These are phyloP conservation scores for Agrocybe pediades DNA, from an alignment of 768 basidiomycete genomes.

Conservation along the genomic window DNA sequence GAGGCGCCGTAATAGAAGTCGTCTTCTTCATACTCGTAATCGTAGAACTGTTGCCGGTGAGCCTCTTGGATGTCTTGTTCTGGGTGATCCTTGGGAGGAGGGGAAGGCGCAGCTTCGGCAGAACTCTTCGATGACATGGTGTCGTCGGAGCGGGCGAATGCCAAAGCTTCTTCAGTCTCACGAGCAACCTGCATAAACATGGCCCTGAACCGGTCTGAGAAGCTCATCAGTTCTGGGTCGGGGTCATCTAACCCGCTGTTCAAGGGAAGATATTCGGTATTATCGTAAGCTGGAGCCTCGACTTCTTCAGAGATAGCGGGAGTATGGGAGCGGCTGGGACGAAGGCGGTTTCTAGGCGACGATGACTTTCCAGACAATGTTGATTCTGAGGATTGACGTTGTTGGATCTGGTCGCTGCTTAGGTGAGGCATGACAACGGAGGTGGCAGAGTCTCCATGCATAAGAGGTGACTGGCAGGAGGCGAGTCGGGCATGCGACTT, in stretches of 20 bases:
- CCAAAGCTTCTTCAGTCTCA: constrained; percentile 54
- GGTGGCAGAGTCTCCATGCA: constrained; percentile 11
- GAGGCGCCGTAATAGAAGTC: constrained; percentile 27
- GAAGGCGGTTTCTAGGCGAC: constrained; percentile 23
- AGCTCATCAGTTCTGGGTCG: constrained; percentile 40
- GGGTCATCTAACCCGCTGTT: constrained; percentile 7
- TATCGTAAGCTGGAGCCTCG: constrained; percentile 16
- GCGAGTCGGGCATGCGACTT: constrained; percentile 22
- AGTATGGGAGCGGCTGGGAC: constrained; percentile 20
- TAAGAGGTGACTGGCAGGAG: constrained; percentile 17
- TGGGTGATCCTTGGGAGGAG: constrained; percentile 5
- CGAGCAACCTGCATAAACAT: constrained; percentile 50
- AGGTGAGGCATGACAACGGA: constrained; percentile 12
- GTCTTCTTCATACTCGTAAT: constrained; percentile 25
- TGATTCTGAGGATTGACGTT: constrained; percentile 17
- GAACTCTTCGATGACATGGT: constrained; percentile 18
- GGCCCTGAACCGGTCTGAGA: constrained; percentile 53
- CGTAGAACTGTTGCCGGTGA: constrained; percentile 15
- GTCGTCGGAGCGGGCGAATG: constrained; percentile 35
- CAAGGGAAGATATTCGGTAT: constrained; percentile 16
- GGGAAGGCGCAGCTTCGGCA: constrained; percentile 7
- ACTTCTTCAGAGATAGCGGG: constrained; percentile 26
- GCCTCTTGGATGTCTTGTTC: constrained; percentile 14
- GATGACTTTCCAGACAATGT: constrained; percentile 21
- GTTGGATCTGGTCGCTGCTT: constrained; percentile 10